Base-by-base conservation (phyloP, 768 basidiomycete species). In the Macrolepiota dolichaula region DNA sequence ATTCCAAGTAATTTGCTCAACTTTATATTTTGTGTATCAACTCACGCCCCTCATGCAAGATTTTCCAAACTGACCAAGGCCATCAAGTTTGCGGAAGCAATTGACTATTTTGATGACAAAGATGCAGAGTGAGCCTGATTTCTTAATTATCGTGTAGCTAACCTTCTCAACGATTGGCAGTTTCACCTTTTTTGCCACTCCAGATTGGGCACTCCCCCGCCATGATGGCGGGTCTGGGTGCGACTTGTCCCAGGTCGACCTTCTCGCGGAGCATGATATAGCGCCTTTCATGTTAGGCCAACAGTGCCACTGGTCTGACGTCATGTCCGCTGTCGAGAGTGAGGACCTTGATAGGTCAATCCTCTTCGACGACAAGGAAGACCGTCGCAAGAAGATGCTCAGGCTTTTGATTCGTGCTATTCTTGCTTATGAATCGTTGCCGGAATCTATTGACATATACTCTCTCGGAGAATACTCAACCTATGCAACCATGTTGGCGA, bases 361-460 rank as follows among this genome's bases (percentile, higher is more conserved):
- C 47, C 37, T 72, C 76, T 15, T 75, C 36, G 76, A 79, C 63
- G 77, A 81, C 2, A 66, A 71, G 17, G 82, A 78, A 63, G 75
- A 84, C 64, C 76, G 74, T 46, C 75, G 77, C 59, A 85, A 82
- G 64, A 81, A 85, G 68, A 77, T 81, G 50, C 71, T 91, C 67
- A 83, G 83, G 64, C 74, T 76, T 55, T 78, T 89, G 61, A 66
- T 87, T 29, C 78, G 75, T 15, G 79, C 80, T 44, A 77, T 88
- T 32, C 70, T 87, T 19, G 74, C 78, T 22, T 89, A 86, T 70
- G 85, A 85, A 68, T 79, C 81, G 49, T 71, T 89, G 9, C 80
- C 81, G 22, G 57, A 72, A 71, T 55, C 71, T 71, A 61, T 66
- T 27, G 71, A 76, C 58, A 68, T 72, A 1, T 59, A 64, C 13